phyloP scores from a whole-genome alignment of 2,329 filamentous ascomycete species.

The Laburnicola sp. region DNA sequence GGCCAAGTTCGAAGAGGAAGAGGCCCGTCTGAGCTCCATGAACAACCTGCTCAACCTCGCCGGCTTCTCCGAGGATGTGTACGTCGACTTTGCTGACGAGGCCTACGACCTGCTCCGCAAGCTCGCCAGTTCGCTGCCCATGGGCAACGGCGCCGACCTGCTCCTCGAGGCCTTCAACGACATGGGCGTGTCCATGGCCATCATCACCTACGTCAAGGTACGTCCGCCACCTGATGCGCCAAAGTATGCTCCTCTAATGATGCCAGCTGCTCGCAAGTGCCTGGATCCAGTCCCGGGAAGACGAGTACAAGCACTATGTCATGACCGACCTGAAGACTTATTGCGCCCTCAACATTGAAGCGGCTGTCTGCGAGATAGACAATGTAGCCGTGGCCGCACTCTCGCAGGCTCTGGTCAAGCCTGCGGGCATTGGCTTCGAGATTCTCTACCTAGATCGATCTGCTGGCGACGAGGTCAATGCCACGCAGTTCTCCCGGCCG shows the following conservation, averaged over 20 bases:
- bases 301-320: slow-evolving; percentile 73
- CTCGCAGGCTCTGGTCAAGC: slow-evolving; percentile 76
- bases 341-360: slow-evolving; percentile 71
- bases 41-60: no score
- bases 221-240: slow-evolving; percentile 16
- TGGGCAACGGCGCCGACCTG: slow-evolving; percentile 53
- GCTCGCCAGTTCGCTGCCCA: slow-evolving; percentile 61
- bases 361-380: slow-evolving; percentile 81
- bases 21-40: no score
- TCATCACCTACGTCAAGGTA: slow-evolving; percentile 81
- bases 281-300: slow-evolving; percentile 75
- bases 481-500: slow-evolving; percentile 64
- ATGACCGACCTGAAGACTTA: slow-evolving; percentile 65
- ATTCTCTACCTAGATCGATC: slow-evolving; percentile 91
- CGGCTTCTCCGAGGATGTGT: slow-evolving; percentile 70
- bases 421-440: slow-evolving; percentile 77
- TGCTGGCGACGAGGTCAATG: slow-evolving; percentile 72
- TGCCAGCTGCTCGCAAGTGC: slow-evolving; percentile 76
- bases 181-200: slow-evolving; percentile 64
- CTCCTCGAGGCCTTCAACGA: slow-evolving; percentile 76
- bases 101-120: slow-evolving; percentile 69
- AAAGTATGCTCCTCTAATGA: slow-evolving; percentile 14
- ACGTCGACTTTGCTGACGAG: slow-evolving; percentile 82
- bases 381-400: slow-evolving; percentile 81
- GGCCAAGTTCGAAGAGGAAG: slow-evolving; percentile 69